Evolutionary conservation across 441 rosid genomes (phyloP).

Genomic region (Mallotus japonicus): DNA sequence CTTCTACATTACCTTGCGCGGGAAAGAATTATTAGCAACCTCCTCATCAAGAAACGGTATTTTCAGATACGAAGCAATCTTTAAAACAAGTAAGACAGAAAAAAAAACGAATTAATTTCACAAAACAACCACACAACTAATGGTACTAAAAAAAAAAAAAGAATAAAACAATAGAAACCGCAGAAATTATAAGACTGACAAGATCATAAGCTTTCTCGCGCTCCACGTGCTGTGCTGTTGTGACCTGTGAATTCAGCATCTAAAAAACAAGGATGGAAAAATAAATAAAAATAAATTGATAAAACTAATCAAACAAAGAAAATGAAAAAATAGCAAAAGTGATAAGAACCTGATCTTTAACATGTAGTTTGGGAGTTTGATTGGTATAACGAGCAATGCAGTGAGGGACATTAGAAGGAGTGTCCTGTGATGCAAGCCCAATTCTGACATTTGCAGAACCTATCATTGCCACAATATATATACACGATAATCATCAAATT

Average conservation of each 20-base stretch:
- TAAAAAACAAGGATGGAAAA: conserved; percentile 20
- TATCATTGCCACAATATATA: conserved; percentile 6
- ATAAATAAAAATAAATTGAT: neutral
- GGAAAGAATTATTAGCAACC: conserved; percentile 64
- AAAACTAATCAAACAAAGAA: neutral
- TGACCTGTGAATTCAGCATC: conserved; percentile 85
- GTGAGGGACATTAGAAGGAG: conserved; percentile 63
- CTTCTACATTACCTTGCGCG: conserved; percentile 58
- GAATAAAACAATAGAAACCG: neutral
- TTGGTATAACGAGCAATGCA: conserved; percentile 65
- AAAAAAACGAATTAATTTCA: neutral
- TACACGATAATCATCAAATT: too few relatives aligned
- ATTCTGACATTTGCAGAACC: conserved; percentile 78
- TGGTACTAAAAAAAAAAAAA: neutral
- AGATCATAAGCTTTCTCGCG: conserved; percentile 84
- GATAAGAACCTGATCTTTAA: conserved; percentile 62
- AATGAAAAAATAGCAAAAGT: neutral
- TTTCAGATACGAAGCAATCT: conserved; percentile 88
- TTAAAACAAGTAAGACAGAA: conserved; percentile 17
- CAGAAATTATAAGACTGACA: conserved; percentile 40
- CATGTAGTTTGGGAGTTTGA: conserved; percentile 44
- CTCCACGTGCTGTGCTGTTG: conserved; percentile 72
- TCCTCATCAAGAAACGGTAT: conserved; percentile 85
- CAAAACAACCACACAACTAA: neutral
- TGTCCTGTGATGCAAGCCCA: conserved; percentile 73